Base-by-base conservation (phyloP, 305 asterid genomes). In the Caryopteris hybrid region DNA sequence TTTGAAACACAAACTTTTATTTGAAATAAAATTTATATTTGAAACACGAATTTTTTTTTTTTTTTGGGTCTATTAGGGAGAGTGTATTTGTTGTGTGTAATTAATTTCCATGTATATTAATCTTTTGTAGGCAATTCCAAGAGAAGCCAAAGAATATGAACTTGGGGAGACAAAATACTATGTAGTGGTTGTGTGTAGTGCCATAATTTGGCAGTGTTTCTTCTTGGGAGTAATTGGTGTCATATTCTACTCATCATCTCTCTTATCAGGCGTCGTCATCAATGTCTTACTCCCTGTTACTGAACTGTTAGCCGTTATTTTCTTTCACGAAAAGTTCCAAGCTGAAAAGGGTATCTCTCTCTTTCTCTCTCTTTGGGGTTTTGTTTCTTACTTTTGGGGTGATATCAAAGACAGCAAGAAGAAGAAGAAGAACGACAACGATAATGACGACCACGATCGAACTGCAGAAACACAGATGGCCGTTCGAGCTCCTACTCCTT, bases 301-400 rank as follows among this genome's bases (percentile, higher is more conserved):
- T 0, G 86, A 85, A 68, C 5, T 83, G 10, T 33, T 89, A 21
- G 90, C 85, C 0, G 85, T 83, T 0, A 8, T 85, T 4, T 66
- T 83, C 68, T 86, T 14, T 55, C 73, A 77, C 5, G 94, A 86
- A 45, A 83, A 71, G 6, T 86, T 84, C 41, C 76, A 86, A 73
- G 51, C 82, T 0, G 88, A 82, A 53, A 86, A 86, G 43, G 90
- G n/a, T n/a, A n/a, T n/a, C n/a, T n/a, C n/a, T n/a, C n/a, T n/a
- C 18, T 73, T 77, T 61, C 81, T 84, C 0, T 84, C 89, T 3
- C 79, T 86, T 2, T 86, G 89, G 89, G 93, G 90, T 12, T 84
- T 86, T n/a, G 12, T 74, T 61, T 86, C 89, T 1, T 84, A 86
- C 60, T 78, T 80, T 41, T 73, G 55, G 6, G 93, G 88, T 1